A percentile compares a stretch with the other conserved stretches of the same genome.
Conservation (phyloP, 352 stramenopile species). For the Globisporangium yorkense region DNA sequence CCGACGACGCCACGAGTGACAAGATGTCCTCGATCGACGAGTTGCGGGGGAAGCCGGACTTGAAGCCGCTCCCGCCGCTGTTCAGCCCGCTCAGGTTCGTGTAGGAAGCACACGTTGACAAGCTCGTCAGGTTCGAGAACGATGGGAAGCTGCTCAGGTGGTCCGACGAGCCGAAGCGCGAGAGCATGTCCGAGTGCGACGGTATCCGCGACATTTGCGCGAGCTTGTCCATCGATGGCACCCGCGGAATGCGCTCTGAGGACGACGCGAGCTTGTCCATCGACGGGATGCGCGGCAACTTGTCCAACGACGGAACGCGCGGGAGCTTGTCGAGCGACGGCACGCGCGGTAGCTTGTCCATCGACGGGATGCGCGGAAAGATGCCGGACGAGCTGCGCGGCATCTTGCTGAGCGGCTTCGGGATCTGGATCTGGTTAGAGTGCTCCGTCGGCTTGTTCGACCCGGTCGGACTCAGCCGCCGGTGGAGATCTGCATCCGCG, state of each 20-base stretch:
- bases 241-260: conserved; percentile 63
- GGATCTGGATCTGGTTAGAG: conserved; percentile 65
- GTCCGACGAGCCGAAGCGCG: conserved; percentile 58
- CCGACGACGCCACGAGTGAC: conserved; percentile 74
- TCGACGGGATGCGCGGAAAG: conserved; percentile 71
- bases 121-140: conserved; percentile 60
- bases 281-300: conserved; percentile 60
- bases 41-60: conserved; percentile 66
- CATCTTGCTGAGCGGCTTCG: conserved; percentile 77
- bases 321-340: conserved; percentile 56
- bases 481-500: conserved; percentile 8
- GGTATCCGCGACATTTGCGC: conserved; percentile 36
- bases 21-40: conserved; percentile 87
- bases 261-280: conserved; percentile 60
- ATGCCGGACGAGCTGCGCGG: conserved; percentile 72
- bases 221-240: conserved; percentile 67
- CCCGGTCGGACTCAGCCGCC: conserved; percentile 41
- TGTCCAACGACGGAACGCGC: conserved; percentile 49
- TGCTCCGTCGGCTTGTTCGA: conserved; percentile 20
- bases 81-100: conserved; percentile 64
- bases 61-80: conserved; percentile 19
- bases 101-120: conserved; percentile 67
- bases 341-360: conserved; percentile 40
- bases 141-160: conserved; percentile 72
- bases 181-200: conserved; percentile 68